Evolutionary conservation across 23 red algal genomes (phyloP).

Genomic region (Gracilaria gracilis): DNA sequence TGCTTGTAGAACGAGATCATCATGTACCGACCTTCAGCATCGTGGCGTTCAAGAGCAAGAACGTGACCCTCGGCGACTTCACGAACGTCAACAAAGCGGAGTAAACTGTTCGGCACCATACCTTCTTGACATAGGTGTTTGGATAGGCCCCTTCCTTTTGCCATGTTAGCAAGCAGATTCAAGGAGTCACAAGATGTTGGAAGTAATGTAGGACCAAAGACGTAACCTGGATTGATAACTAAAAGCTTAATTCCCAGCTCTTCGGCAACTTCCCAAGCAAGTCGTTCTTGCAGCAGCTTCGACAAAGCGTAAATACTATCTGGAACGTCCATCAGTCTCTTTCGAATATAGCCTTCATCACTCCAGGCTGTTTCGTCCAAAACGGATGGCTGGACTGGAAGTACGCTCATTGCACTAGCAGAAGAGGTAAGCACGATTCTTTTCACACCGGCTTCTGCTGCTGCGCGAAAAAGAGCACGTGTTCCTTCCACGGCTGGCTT

Average conservation of each 20-base stretch:
- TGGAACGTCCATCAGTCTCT: not conserved
- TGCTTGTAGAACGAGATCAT: constrained; percentile 36
- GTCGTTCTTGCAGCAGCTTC: constrained; percentile 32
- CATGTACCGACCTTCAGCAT: constrained; percentile 42
- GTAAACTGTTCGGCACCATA: constrained; percentile 16
- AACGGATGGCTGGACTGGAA: not conserved
- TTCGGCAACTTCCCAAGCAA: constrained; percentile 32
- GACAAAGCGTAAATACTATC: constrained; percentile 18
- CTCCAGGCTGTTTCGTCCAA: constrained; percentile 42
- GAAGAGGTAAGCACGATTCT: constrained; percentile 46
- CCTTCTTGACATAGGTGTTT: constrained; percentile 16
- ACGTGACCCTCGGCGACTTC: constrained; percentile 50
- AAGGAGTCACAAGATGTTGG: constrained; percentile 38
- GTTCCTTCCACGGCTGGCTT: constrained; percentile 51
- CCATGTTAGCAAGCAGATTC: not conserved
- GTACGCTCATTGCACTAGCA: constrained; percentile 24
- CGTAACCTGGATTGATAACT: constrained; percentile 42
- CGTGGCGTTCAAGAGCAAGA: constrained; percentile 31
- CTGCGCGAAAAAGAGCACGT: constrained; percentile 1
- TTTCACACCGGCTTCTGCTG: constrained; percentile 39
- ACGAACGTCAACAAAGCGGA: constrained; percentile 45
- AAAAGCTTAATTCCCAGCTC: constrained; percentile 37
- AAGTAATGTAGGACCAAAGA: constrained; percentile 12
- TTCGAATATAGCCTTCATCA: constrained; percentile 24
- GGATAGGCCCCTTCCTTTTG: constrained; percentile 2